Evolutionary conservation across 306 rosid genomes (phyloP).

Genomic region (Mucuna pruriens): DNA sequence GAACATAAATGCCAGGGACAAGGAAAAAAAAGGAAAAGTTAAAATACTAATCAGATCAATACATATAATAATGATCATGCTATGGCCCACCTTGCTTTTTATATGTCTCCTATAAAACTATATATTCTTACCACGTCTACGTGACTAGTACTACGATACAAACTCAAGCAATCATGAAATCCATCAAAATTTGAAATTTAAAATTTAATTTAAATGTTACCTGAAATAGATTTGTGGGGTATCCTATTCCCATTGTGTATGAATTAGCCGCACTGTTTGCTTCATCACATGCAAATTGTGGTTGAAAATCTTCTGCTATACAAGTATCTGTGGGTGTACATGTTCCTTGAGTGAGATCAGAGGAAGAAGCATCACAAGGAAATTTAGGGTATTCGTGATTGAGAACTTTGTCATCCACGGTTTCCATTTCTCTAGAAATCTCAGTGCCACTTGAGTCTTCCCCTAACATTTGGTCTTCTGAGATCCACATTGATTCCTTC

Average conservation of each 20-base stretch:
- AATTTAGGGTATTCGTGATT: constrained; percentile 52
- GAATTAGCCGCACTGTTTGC: constrained; percentile 71
- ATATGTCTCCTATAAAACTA: constrained; percentile 27
- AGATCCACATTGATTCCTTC: constrained; percentile 42
- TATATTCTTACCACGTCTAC: constrained; percentile 42
- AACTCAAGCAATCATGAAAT: constrained; percentile 15
- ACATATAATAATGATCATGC: constrained; percentile 46
- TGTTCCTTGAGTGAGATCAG: constrained; percentile 95
- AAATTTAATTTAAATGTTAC: constrained; percentile 37
- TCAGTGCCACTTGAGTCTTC: constrained; percentile 59
- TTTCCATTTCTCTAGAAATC: constrained; percentile 56
- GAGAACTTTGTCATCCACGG: constrained; percentile 46
- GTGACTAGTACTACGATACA: constrained; percentile 32
- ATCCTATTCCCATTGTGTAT: constrained; percentile 53
- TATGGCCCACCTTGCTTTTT: constrained; percentile 45
- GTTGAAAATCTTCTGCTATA: constrained; percentile 68
- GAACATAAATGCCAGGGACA: constrained; percentile 43
- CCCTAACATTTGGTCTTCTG: constrained; percentile 44
- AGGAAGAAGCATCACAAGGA: constrained; percentile 79
- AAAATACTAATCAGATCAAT: constrained; percentile 31
- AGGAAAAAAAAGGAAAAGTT: constrained; percentile 48
- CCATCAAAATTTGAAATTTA: constrained; percentile 8
- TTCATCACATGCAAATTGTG: constrained; percentile 80
- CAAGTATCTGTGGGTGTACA: constrained; percentile 59
- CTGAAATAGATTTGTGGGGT: constrained; percentile 67